Evolutionary conservation across 495 filamentous ascomycete genomes (phyloP), one percentile per base, ranked within the genome.

Genomic region (Talaromyces stipitatus): DNA sequence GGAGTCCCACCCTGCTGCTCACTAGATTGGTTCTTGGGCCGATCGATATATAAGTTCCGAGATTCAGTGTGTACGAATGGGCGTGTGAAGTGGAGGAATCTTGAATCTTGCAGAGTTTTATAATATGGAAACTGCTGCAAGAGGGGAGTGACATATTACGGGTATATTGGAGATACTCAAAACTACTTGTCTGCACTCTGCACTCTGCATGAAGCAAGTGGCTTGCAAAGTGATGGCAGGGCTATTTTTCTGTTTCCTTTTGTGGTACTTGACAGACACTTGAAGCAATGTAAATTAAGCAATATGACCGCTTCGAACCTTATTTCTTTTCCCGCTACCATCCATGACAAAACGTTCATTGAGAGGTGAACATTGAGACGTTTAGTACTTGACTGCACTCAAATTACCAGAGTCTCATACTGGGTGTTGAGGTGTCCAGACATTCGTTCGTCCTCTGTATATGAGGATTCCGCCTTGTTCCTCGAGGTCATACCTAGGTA

Each of bases 1-100:
- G 51, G 78, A 80, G 66, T 75, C 78, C 67, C 66, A 73, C 62
- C 69, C 73, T 63, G 77, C 77, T 64, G 69, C 74, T 56, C 74
- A 77, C 69, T 77, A 78, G 62, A 66, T 66, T 66, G 64, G 54
- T 55, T 59, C 18, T n/a, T 41, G 6, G 33, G 18, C 9, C 10
- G 32, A 38, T 38, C 9, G 33, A 16, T 38, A 38, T 38, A 38
- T 3, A 27, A 27, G n/a, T n/a, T 29, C 11, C 14, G 50, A 30
- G 6, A 53, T 32, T 24, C 24, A 2, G n/a, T 20, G 50, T 36
- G 50, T 36, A 53, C 26, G 50, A 29, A 20, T 29, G 18, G 50
- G 50, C 14, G 36, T 41, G 36, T 26, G 50, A 11, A 12, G 30
- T 32, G 16, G 5, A 53, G 8, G 27, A 53, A 29, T 28, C 14